Percentiles rank a stretch among this genome's conserved stretches.
Conservation (phyloP, 1,284 basidiomycete species). For the Tremellales sp. region DNA sequence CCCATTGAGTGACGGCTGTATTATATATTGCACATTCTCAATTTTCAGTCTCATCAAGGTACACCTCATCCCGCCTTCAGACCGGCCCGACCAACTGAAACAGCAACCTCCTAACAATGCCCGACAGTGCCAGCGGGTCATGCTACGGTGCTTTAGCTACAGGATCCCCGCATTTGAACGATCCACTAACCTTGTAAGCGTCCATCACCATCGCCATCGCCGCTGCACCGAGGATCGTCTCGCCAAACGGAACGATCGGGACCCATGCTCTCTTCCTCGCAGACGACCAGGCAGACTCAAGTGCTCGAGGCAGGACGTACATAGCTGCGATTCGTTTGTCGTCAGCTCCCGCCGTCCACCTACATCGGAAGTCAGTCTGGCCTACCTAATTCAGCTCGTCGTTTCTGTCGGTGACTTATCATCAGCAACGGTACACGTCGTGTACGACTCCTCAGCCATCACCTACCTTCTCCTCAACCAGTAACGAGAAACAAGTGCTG, state of each 20-base stretch:
- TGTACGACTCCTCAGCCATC: not conserved
- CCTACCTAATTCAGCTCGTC: conserved; percentile 44
- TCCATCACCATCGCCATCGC: conserved; percentile 92
- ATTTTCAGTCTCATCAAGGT: not conserved
- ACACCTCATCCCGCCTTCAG: too few species aligned
- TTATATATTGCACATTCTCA: not conserved
- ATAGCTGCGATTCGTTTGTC: conserved; percentile 61
- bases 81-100: conserved; percentile 86
- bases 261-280: conserved; percentile 72
- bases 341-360: conserved; percentile 2
- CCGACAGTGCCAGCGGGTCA: conserved; percentile 81
- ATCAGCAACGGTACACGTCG: not conserved
- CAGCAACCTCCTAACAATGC: conserved; percentile 76
- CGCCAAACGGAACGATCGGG: conserved; percentile 62
- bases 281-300: conserved; percentile 82
- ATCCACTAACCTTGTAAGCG: conserved; percentile 48
- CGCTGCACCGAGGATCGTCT: conserved; percentile 62
- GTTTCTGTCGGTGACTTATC: conserved; percentile 28
- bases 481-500: conserved; percentile 69
- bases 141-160: conserved; percentile 57
- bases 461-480: conserved; percentile 72
- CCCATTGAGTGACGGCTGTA: not conserved
- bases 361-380: not conserved
- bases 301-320: conserved; percentile 88
- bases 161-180: conserved; percentile 44